Evolutionary conservation across 2,329 filamentous ascomycete species (phyloP).

Genomic region (Atkinsonella texensis): DNA sequence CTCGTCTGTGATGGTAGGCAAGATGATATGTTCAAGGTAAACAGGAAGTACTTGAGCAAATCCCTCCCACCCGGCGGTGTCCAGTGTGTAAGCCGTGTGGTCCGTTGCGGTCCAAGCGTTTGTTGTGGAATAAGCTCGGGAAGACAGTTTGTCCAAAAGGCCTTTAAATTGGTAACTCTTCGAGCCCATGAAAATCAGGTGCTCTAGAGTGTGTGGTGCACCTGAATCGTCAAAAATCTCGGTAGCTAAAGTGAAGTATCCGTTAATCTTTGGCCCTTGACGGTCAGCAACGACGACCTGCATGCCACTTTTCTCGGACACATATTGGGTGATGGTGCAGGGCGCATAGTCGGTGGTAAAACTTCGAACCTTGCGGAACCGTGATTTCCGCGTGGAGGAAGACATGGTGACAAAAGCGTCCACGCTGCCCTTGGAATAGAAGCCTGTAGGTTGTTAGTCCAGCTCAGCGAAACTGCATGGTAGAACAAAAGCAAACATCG

Average conservation of each 20-base stretch:
- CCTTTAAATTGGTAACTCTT: constrained; percentile 92
- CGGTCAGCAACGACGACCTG: constrained; percentile 84
- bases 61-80: constrained; percentile 93
- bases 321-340: constrained; percentile 84
- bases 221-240: constrained; percentile 97
- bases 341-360: constrained; percentile 88
- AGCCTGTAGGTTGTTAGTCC: background rate
- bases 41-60: constrained; percentile 91
- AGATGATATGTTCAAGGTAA: constrained; percentile 86
- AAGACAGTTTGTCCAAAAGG: constrained; percentile 85
- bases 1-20: constrained; percentile 85
- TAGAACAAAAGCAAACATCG: too few relatives aligned
- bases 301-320: constrained; percentile 89
- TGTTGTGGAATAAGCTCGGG: constrained; percentile 81
- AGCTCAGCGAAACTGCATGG: background rate
- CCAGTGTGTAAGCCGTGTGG: constrained; percentile 90
- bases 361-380: constrained; percentile 74
- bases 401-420: constrained; percentile 3
- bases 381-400: constrained; percentile 13
- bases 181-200: constrained; percentile 80
- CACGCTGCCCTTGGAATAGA: background rate
- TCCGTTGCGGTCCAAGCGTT: constrained; percentile 97
- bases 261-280: constrained; percentile 86
- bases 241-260: constrained; percentile 90
- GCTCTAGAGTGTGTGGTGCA: constrained; percentile 76